Conservation (phyloP, 192 early-diverging fungal species). For the Rhizophagus clarus region DNA sequence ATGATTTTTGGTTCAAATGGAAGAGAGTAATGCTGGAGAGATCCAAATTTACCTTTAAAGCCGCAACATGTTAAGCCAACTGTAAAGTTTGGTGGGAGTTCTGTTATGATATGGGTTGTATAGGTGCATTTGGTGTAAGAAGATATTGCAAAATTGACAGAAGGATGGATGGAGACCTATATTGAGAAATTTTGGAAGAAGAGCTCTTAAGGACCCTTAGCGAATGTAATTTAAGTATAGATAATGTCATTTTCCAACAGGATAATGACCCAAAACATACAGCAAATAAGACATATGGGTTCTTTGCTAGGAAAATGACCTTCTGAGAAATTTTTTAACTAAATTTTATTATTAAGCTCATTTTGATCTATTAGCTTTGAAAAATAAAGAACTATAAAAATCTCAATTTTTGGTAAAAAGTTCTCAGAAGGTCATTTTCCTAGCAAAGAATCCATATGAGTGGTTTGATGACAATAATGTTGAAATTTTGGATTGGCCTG, state of each 20-base stretch:
- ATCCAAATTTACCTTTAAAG: not conserved
- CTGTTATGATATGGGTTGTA: slow-evolving; percentile 28
- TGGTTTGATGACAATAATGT: not conserved
- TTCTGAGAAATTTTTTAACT: too few relatives aligned
- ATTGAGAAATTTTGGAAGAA: slow-evolving; percentile 31
- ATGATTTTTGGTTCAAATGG: too few relatives aligned
- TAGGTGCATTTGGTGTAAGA: slow-evolving; percentile 31
- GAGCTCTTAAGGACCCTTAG: slow-evolving; percentile 25
- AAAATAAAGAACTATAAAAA: too few relatives aligned
- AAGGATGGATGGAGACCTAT: slow-evolving; percentile 15
- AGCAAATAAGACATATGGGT: not conserved
- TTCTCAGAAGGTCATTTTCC: too few relatives aligned
- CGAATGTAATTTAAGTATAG: slow-evolving; percentile 25
- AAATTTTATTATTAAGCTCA: too few relatives aligned
- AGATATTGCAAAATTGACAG: slow-evolving; percentile 30
- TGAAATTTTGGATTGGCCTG: not conserved
- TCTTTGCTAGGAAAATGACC: too few relatives aligned
- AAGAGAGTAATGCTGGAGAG: too few relatives aligned
- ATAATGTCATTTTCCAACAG: slow-evolving; percentile 39
- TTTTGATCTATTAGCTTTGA: too few relatives aligned
- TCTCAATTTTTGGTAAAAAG: too few relatives aligned
- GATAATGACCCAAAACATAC: slow-evolving; percentile 27
- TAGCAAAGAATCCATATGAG: too few relatives aligned
- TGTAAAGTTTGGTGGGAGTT: slow-evolving; percentile 2
- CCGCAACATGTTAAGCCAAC: not conserved